A percentile compares a stretch with the other conserved stretches of the same genome.
Conservation (phyloP, 148 eudicot genomes). For the Rhododendron simsii region DNA sequence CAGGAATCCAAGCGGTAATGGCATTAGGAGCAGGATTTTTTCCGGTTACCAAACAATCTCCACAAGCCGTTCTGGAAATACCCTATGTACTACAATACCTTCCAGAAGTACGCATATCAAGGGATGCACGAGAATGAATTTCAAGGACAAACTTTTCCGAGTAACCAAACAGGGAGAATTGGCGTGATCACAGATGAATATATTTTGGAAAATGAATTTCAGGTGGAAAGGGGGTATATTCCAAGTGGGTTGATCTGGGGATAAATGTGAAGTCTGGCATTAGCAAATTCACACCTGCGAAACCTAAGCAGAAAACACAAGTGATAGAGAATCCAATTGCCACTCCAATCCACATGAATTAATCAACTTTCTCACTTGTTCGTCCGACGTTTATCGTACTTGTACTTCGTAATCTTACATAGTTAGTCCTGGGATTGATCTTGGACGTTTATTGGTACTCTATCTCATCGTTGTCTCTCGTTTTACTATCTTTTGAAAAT, state of each 20-base stretch:
- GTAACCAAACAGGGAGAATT: neutral
- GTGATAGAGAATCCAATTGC: neutral
- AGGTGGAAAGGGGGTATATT: no score
- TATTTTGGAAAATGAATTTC: constrained; percentile 17
- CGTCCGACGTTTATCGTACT: neutral
- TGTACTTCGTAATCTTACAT: no score
- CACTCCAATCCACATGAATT: neutral
- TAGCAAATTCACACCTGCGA: constrained; percentile 5
- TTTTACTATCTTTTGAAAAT: no score
- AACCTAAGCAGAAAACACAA: no score
- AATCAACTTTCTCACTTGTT: neutral
- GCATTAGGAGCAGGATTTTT: constrained; percentile 34
- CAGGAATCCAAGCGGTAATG: constrained; percentile 47
- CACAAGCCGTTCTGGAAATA: constrained; percentile 33
- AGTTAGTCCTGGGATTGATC: no score
- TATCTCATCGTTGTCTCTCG: no score
- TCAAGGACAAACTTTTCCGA: constrained; percentile 24
- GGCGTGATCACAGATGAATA: constrained; percentile 11
- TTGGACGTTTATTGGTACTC: no score
- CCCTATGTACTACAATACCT: constrained; percentile 35
- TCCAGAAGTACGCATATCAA: constrained; percentile 31
- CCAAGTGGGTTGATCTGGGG: constrained; percentile 33
- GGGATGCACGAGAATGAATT: constrained; percentile 47
- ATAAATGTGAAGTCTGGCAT: constrained; percentile 14
- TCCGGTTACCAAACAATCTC: constrained; percentile 29